Evolutionary conservation across 768 basidiomycete species (phyloP).

Genomic region (Termitomyces sp.): DNA sequence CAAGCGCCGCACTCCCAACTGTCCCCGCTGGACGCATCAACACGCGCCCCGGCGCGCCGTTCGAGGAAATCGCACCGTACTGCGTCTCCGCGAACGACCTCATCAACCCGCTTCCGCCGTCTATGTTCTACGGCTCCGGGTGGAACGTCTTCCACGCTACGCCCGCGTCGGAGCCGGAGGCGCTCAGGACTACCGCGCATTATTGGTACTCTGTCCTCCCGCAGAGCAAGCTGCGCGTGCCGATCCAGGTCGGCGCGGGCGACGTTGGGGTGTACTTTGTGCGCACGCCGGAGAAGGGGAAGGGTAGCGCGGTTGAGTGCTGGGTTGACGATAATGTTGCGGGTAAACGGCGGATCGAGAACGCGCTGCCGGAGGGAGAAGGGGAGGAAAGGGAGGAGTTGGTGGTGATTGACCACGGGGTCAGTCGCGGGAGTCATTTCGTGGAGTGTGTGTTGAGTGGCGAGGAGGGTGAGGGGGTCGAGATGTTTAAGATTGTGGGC

Average conservation of each 20-base stretch:
- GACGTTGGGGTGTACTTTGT: conserved; percentile 92
- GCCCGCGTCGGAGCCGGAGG: conserved; percentile 22
- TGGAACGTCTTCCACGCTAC: conserved; percentile 86
- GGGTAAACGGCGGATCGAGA: conserved; percentile 74
- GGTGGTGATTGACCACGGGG: conserved; percentile 80
- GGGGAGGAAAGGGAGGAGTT: conserved; percentile 58
- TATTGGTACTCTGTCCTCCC: conserved; percentile 93
- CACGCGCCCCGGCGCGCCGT: conserved; percentile 54
- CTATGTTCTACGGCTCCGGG: conserved; percentile 89
- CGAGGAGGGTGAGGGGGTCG: conserved; percentile 76
- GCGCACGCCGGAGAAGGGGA: conserved; percentile 59
- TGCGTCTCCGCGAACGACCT: conserved; percentile 97
- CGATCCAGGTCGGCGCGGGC: conserved; percentile 79
- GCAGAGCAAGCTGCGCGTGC: conserved; percentile 76
- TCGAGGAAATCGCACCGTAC: conserved; percentile 84
- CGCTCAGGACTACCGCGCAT: conserved; percentile 53
- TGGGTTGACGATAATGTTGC: conserved; percentile 97
- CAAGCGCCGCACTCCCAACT: conserved; percentile 16
- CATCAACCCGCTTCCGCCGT: conserved; percentile 94
- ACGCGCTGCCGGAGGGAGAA: conserved; percentile 56
- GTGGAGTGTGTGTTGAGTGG: conserved; percentile 88
- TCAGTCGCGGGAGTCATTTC: conserved; percentile 85
- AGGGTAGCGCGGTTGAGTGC: conserved; percentile 75
- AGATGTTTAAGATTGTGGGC: conserved; percentile 87
- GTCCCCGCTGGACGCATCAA: conserved; percentile 75